These are phyloP conservation scores for Salix arbutifolia DNA, from an alignment of 345 rosid genomes.

Conservation along the genomic window DNA sequence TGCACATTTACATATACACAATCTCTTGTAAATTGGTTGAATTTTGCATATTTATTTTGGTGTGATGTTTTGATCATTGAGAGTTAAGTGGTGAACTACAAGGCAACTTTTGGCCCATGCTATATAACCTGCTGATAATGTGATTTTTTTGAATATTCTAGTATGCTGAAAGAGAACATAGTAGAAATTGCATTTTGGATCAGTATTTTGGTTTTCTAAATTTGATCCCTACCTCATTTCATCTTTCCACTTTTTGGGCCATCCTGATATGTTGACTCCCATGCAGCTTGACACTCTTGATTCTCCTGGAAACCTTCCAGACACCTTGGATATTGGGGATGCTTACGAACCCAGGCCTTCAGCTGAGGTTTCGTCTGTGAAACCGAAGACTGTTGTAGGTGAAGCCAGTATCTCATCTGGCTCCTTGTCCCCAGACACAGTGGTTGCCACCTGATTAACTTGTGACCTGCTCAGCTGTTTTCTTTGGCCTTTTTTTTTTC, in stretches of 20 bases:
- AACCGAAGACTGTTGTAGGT: conserved; percentile 46
- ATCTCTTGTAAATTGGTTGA: background rate
- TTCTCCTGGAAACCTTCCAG: conserved; percentile 65
- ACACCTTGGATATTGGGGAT: conserved; percentile 80
- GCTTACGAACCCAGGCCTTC: conserved; percentile 47
- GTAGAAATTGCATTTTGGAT: background rate
- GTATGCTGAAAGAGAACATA: background rate
- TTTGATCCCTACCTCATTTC: background rate
- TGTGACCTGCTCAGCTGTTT: conserved; percentile 7
- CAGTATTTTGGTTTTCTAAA: background rate
- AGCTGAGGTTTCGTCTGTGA: conserved; percentile 30
- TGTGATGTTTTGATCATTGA: background rate
- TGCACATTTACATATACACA: background rate
- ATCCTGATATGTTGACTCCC: conserved; percentile 6
- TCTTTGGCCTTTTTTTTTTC: background rate
- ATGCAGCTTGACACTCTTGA: conserved; percentile 51
- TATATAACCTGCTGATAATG: background rate
- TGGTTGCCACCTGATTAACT: conserved; percentile 30
- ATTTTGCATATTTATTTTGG: background rate
- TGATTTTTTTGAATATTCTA: background rate
- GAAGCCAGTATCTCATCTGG: conserved; percentile 53
- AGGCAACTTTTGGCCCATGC: background rate
- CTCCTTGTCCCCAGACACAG: conserved; percentile 22
- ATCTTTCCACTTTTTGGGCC: background rate
- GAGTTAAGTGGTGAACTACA: background rate